Evolutionary conservation across 768 basidiomycete genomes (phyloP).

Genomic region (Fibroporia radiculosa): DNA sequence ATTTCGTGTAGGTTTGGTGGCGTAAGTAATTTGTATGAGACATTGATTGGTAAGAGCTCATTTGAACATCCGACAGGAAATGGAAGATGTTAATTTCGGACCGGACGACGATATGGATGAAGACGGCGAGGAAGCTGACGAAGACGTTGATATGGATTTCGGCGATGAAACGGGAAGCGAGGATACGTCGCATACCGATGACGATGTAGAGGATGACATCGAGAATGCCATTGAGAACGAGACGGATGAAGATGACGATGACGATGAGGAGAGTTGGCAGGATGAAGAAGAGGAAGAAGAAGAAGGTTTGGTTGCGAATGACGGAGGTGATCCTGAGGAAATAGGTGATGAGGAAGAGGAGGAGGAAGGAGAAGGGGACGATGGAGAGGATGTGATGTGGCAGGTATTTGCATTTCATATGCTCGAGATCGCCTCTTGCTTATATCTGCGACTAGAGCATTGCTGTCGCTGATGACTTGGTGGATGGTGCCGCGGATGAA

Average conservation of each 20-base stretch:
- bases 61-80: conserved; percentile 49
- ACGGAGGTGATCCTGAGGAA: conserved; percentile 30
- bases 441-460: conserved; percentile 24
- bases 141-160: conserved; percentile 84
- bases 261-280: conserved; percentile 55
- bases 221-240: conserved; percentile 60
- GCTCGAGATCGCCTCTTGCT: background rate
- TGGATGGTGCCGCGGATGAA: conserved; percentile 30
- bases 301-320: conserved; percentile 43
- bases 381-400: conserved; percentile 34
- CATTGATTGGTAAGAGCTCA: background rate
- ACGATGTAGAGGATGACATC: conserved; percentile 61
- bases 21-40: conserved; percentile 38
- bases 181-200: conserved; percentile 70
- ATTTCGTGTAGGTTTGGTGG: conserved; percentile 53
- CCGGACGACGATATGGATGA: conserved; percentile 76
- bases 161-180: conserved; percentile 79
- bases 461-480: conserved; percentile 26
- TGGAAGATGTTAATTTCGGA: conserved; percentile 70
- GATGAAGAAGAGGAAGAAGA: conserved; percentile 64
- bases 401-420: conserved; percentile 22
- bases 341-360: conserved; percentile 27
- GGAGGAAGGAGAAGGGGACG: conserved; percentile 31
- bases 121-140: conserved; percentile 71
- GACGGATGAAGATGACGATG: conserved; percentile 46